phyloP scores from a whole-genome alignment of 2,329 filamentous ascomycete species.

The Lasiodiplodia hormozganensis region DNA sequence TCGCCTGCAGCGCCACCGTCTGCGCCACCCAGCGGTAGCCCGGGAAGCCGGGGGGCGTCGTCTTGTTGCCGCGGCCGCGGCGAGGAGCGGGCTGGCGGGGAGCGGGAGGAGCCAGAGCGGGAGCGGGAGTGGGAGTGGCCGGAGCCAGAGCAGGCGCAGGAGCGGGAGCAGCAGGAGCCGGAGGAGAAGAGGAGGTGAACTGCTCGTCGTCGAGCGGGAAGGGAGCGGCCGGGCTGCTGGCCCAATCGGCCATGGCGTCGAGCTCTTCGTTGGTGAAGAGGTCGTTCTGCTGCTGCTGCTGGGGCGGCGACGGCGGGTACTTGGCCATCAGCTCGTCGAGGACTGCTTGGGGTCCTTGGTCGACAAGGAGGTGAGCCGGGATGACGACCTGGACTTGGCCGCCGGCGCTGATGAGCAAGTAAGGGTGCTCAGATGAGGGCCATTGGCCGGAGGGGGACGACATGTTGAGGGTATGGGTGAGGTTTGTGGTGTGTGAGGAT shows the following conservation, averaged over 20 bases:
- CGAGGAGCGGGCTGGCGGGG: not conserved
- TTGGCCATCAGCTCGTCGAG: not conserved
- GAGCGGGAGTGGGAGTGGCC: not conserved
- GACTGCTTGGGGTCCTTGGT: not conserved
- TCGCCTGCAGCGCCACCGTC: not conserved
- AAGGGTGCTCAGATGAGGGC: too few species aligned
- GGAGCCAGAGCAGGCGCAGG: not conserved
- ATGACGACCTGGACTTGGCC: not conserved
- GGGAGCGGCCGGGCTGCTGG: not conserved
- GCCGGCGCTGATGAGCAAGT: not conserved
- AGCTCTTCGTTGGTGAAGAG: not conserved
- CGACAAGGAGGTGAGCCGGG: not conserved
- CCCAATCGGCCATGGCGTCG: not conserved
- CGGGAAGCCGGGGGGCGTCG: constrained; percentile 1
- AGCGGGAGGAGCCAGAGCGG: not conserved
- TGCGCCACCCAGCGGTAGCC: constrained; percentile 5
- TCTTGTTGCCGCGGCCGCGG: not conserved
- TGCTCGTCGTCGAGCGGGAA: not conserved
- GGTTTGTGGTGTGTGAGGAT: not conserved
- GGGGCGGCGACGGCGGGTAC: not conserved
- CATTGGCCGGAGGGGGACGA: not conserved
- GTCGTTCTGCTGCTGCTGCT: not conserved
- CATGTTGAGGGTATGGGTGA: not conserved
- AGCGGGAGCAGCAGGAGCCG: not conserved
- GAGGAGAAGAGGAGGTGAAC: too few species aligned